Evolutionary conservation across 768 basidiomycete genomes (phyloP), one percentile per base, ranked within the genome.

Genomic region (Phylloporus sp.): DNA sequence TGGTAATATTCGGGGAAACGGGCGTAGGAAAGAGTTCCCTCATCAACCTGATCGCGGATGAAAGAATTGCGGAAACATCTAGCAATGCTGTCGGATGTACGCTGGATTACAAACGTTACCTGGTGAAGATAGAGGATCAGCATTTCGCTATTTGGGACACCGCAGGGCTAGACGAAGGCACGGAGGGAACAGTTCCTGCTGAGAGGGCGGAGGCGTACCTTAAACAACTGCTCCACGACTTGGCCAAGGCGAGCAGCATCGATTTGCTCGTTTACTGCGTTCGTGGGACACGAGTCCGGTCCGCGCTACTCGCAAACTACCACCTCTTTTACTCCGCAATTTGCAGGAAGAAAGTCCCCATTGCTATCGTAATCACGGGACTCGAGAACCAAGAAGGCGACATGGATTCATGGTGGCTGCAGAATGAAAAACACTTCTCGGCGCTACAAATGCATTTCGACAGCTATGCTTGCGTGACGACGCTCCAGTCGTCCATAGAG

Each of bases 391-490:
- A 69, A 18, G 59, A 57, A 3, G 53, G 47, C 3, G 36, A 47
- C 20, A 70, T 71, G 68, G 64, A 67, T 7, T 45, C 47, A 1
- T 70, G 69, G 68, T 70, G 68, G 70, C 15, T 52, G 39, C 23
- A 28, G 28, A 59, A 58, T 72, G 70, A 50, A 51, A 62, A 28
- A 27, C 52, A 48, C 39, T 52, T 77, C 47, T 61, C 55, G 23
- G 45, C 41, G 10, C 53, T 68, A 32, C 57, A 58, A 10, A 75
- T 76, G 60, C 39, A 51, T 23, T 73, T 74, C 6, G 54, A 64
- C 20, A 67, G 56, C 11, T 62, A 72, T 22, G 74, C 71, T 10
- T 76, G 76, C 54, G 64, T 76, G 50, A 75, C 73, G 12, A 69
- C 72, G 6, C 59, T 67, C 2, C 41, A 46, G 24, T 31, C 61